A percentile compares a stretch with the other conserved stretches of the same genome.
These are phyloP conservation scores for Thelonectria discophora DNA, from an alignment of 2,329 filamentous ascomycete species.

Conservation along the genomic window DNA sequence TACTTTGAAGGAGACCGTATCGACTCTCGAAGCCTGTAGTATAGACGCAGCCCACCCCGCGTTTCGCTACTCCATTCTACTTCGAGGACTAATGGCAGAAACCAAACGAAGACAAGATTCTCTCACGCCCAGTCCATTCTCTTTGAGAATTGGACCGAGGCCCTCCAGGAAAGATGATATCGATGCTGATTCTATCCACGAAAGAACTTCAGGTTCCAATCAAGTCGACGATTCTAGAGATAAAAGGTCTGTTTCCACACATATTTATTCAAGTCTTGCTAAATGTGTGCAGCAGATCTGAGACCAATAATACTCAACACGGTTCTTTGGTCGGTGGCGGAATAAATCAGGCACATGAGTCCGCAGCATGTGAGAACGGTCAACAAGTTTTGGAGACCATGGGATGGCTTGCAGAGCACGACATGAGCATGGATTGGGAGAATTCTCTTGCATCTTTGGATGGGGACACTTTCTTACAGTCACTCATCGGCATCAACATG, in stretches of 20 bases:
- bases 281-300: neutral
- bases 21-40: conserved; percentile 1
- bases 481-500: neutral
- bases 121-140: neutral
- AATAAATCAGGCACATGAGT: neutral
- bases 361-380: neutral
- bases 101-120: neutral
- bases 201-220: neutral
- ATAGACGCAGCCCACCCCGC: conserved; percentile 20
- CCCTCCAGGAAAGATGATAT: neutral
- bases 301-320: neutral
- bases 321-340: neutral
- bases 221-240: neutral
- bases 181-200: no score
- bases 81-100: conserved; percentile 14
- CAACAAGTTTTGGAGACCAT: neutral
- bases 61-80: conserved; percentile 17
- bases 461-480: neutral
- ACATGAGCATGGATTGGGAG: neutral
- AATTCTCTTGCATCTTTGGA: neutral
- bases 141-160: neutral
- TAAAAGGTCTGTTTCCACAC: neutral
- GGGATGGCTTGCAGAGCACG: neutral
- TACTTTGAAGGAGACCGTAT: conserved; percentile 15
- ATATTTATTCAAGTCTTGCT: neutral